phyloP scores from a whole-genome alignment of 305 asterid species.

The Plantago lanceolata region DNA sequence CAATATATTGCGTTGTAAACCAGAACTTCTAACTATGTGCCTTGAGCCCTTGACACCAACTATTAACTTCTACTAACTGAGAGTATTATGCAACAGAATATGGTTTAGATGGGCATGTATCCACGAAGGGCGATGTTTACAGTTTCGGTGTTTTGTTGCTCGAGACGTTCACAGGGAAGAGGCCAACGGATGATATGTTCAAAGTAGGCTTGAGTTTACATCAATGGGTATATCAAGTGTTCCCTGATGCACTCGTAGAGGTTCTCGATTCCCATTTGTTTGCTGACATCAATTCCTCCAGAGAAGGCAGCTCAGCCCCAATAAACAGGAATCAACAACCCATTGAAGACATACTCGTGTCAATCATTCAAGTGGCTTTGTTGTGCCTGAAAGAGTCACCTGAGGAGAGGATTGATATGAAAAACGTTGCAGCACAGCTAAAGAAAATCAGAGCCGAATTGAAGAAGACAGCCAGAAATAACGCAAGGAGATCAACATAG shows the following conservation, averaged over 20 bases:
- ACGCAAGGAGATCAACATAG: too few species aligned
- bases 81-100: not conserved
- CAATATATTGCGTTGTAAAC: too few species aligned
- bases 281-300: slow-evolving; percentile 1
- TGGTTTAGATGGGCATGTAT: slow-evolving; percentile 29
- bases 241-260: slow-evolving; percentile 29
- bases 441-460: too few species aligned
- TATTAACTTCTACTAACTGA: too few species aligned
- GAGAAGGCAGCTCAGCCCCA: slow-evolving; percentile 5
- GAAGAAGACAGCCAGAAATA: too few species aligned
- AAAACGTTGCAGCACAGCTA: too few species aligned
- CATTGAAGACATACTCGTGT: slow-evolving; percentile 17
- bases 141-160: slow-evolving; percentile 41
- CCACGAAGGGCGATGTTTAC: slow-evolving; percentile 36
- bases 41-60: too few species aligned
- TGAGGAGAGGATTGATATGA: too few species aligned
- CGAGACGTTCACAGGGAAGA: slow-evolving; percentile 38
- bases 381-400: too few species aligned
- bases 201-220: slow-evolving; percentile 30
- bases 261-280: slow-evolving; percentile 29
- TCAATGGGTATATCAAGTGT: slow-evolving; percentile 32
- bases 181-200: slow-evolving; percentile 34
- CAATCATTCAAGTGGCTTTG: slow-evolving; percentile 25
- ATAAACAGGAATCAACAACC: slow-evolving; percentile 1
- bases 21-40: too few species aligned